Conservation (phyloP, 371 early-diverging fungal species). For the Modicella reniformis region DNA sequence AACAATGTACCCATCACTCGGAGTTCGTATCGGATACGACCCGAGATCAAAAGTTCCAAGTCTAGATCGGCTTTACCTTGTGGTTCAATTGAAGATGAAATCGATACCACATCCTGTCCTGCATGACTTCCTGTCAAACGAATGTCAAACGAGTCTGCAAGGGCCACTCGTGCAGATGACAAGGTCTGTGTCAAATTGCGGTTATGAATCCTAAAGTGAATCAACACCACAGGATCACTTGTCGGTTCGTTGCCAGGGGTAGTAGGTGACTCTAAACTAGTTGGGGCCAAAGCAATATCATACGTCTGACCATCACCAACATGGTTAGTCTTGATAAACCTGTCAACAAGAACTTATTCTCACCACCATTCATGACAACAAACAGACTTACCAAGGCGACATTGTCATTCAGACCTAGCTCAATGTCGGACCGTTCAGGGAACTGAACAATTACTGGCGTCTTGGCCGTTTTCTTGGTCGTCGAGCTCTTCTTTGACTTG, state of each 20-base stretch:
- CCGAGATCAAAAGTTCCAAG: constrained; percentile 43
- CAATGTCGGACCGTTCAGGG: constrained; percentile 38
- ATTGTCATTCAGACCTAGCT: constrained; percentile 37
- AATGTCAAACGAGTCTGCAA: constrained; percentile 53
- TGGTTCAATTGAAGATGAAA: constrained; percentile 34
- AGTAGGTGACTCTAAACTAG: constrained; percentile 26
- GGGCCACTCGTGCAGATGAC: constrained; percentile 21
- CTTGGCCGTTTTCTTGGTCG: constrained; percentile 35
- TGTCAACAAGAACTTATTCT: neutral
- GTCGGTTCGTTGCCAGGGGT: constrained; percentile 32
- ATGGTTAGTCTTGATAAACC: neutral
- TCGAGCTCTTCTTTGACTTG: constrained; percentile 18
- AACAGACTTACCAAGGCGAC: constrained; percentile 48
- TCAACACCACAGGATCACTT: constrained; percentile 34
- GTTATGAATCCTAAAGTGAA: constrained; percentile 37
- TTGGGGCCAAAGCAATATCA: constrained; percentile 33
- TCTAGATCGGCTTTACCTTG: constrained; percentile 27
- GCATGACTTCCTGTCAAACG: constrained; percentile 44
- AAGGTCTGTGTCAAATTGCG: constrained; percentile 32
- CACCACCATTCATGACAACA: neutral
- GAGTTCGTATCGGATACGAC: constrained; percentile 51
- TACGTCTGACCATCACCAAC: constrained; percentile 30
- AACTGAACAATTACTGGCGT: constrained; percentile 34
- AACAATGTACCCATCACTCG: constrained; percentile 47
- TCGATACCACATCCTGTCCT: constrained; percentile 30